Evolutionary conservation across 495 filamentous ascomycete genomes (phyloP), one percentile per base, ranked within the genome.

Genomic region (Polyplosphaeria fusca): DNA sequence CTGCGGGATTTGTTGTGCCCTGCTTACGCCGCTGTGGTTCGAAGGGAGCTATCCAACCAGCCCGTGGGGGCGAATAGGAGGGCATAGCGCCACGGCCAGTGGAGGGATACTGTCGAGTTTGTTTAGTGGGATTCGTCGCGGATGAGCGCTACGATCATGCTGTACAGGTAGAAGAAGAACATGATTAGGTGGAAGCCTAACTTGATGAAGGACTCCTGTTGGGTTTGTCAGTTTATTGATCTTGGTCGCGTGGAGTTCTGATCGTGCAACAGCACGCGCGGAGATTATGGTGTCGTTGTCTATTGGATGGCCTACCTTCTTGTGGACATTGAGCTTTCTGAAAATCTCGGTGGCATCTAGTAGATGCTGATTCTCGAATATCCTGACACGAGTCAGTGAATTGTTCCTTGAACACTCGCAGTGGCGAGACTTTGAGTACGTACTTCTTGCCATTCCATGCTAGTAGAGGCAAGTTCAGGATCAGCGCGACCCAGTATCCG

Each of bases 151-250:
- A 96, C 93, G 55, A 99, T 99, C 94, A 99, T 99, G 76, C 83
- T 92, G 84, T 97, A 99, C 23, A 99, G 84, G 76, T 99, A 99
- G 83, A 96, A 99, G 82, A 99, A 99, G 82, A 99, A 99, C 87
- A 99, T 94, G 76, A 97, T 71, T 35, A 99, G 84, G 73, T 97
- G 93, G 82, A 99, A 97, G 55, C 92, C 94, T 32, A 99, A 88
- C 75, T 99, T 99, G 76, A 94, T 86, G 74, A 99, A 97, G 4
- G 91, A 96, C 84, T 99, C 94, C 92, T 96, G 35, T 5, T 7
- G 14, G n/a, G 1, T 16, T 14, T n/a, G 52, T 67, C 37, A 64
- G 54, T 37, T n/a, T n/a, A n/a, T n/a, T n/a, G n/a, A n/a, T n/a
- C n/a, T n/a, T n/a, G n/a, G n/a, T n/a, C n/a, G n/a, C n/a, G n/a